Evolutionary conservation across 148 eudicot species (phyloP).

Genomic region (Rhododendron kiyosumense): DNA sequence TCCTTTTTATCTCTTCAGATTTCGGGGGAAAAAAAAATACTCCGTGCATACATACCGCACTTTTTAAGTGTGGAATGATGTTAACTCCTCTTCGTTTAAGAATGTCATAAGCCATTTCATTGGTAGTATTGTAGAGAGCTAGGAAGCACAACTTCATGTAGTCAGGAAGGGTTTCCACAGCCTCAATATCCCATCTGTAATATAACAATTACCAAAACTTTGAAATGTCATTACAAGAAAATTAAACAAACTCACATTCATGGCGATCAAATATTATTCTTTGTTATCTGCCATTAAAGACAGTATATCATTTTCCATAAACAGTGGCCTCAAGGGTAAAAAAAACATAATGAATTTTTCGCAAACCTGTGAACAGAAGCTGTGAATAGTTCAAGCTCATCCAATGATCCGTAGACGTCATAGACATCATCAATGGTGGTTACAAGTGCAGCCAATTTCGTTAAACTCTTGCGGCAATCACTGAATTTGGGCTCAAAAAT

Average conservation of each 20-base stretch:
- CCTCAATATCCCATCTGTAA: slow-evolving; percentile 18
- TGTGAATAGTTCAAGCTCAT: slow-evolving; percentile 13
- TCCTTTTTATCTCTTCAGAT: too few relatives aligned
- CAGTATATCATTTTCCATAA: too few relatives aligned
- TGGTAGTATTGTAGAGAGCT: slow-evolving; percentile 20
- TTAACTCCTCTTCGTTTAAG: slow-evolving; percentile 15
- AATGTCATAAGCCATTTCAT: slow-evolving; percentile 21
- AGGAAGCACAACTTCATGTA: slow-evolving; percentile 28
- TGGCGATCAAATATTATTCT: too few relatives aligned
- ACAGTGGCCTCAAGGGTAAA: too few relatives aligned
- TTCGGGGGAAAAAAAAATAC: too few relatives aligned
- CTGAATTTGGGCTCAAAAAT: slow-evolving; percentile 15
- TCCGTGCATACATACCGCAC: not conserved
- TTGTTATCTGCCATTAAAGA: not conserved
- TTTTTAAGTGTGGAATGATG: slow-evolving; percentile 13
- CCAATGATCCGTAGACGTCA: slow-evolving; percentile 22
- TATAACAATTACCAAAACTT: not conserved
- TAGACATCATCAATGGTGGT: slow-evolving; percentile 31
- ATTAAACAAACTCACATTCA: too few relatives aligned
- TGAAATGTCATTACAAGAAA: too few relatives aligned
- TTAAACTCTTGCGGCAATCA: slow-evolving; percentile 8
- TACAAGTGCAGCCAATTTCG: slow-evolving; percentile 8
- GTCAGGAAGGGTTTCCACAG: slow-evolving; percentile 11
- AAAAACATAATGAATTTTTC: too few relatives aligned
- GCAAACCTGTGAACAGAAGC: too few relatives aligned